Evolutionary conservation across 805 yeast genomes (phyloP).

Genomic region (Lipomyces orientalis): DNA sequence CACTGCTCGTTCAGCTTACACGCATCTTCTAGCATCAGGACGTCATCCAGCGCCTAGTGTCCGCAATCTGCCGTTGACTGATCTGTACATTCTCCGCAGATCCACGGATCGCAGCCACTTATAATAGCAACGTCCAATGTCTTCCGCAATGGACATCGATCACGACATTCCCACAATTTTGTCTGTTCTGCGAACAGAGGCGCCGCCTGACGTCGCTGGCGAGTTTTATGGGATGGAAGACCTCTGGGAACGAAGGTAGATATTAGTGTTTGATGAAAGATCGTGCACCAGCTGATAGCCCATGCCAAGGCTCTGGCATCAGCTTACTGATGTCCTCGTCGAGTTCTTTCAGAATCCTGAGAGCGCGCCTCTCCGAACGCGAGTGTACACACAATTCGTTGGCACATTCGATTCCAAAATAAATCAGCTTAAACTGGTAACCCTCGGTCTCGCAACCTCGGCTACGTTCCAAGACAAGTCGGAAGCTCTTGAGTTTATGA

Average conservation of each 20-base stretch:
- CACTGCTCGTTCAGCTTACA: not conserved
- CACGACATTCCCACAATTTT: slow-evolving; percentile 57
- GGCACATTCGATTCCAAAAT: slow-evolving; percentile 68
- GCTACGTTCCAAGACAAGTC: slow-evolving; percentile 50
- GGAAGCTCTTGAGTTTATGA: slow-evolving; percentile 60
- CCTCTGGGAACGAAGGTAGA: slow-evolving; percentile 72
- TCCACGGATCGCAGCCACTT: not conserved
- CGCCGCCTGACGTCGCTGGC: slow-evolving; percentile 67
- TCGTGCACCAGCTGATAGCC: not conserved
- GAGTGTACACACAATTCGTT: slow-evolving; percentile 74
- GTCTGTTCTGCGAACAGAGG: slow-evolving; percentile 66
- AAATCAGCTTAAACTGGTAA: slow-evolving; percentile 78
- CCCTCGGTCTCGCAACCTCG: slow-evolving; percentile 66
- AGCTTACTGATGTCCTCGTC: slow-evolving; percentile 71
- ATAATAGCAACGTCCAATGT: slow-evolving; percentile 12
- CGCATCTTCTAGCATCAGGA: not conserved
- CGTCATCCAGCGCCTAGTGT: not conserved
- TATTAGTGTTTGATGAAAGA: not conserved
- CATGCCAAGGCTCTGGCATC: slow-evolving; percentile 74
- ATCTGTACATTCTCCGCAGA: not conserved
- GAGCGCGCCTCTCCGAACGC: slow-evolving; percentile 62
- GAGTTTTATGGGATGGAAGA: slow-evolving; percentile 77
- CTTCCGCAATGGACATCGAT: slow-evolving; percentile 36
- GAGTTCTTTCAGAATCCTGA: slow-evolving; percentile 64
- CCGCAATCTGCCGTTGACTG: not conserved